phyloP scores from a whole-genome alignment of 1,284 basidiomycete genomes.

The Leccinum pseudoinsigne region DNA sequence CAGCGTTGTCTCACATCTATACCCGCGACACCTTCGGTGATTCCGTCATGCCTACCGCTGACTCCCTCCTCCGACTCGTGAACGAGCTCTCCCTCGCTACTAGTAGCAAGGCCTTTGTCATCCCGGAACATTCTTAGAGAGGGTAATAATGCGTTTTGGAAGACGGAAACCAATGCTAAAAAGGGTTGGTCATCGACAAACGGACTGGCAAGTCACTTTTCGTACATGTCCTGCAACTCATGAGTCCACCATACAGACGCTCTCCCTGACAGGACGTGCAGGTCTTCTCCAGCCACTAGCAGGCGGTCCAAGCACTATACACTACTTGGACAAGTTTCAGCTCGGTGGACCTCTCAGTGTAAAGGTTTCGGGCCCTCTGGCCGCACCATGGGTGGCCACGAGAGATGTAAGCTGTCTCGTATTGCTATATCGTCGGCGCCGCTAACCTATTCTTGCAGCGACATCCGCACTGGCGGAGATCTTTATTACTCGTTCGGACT shows the following conservation, averaged over 20 bases:
- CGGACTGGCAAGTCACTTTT: slow-evolving; percentile 49
- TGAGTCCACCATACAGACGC: slow-evolving; percentile 44
- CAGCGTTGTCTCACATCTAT: slow-evolving; percentile 81
- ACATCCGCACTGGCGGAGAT: slow-evolving; percentile 91
- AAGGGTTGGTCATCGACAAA: slow-evolving; percentile 58
- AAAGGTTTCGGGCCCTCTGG: slow-evolving; percentile 81
- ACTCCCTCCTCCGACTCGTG: slow-evolving; percentile 20
- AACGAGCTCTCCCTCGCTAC: slow-evolving; percentile 28
- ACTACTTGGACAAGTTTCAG: slow-evolving; percentile 88
- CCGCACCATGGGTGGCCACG: slow-evolving; percentile 84
- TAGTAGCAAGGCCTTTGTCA: slow-evolving; percentile 23
- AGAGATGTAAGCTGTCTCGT: slow-evolving; percentile 58
- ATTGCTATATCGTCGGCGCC: background rate
- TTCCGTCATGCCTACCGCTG: slow-evolving; percentile 37
- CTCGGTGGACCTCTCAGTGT: slow-evolving; percentile 93
- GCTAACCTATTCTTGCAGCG: slow-evolving; percentile 34
- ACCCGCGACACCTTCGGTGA: slow-evolving; percentile 83
- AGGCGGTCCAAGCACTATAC: slow-evolving; percentile 37
- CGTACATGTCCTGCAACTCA: background rate
- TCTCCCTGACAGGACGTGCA: slow-evolving; percentile 62
- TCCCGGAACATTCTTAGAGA: slow-evolving; percentile 46
- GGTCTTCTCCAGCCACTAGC: slow-evolving; percentile 63
- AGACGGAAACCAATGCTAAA: slow-evolving; percentile 70
- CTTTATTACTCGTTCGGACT: slow-evolving; percentile 84
- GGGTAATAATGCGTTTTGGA: slow-evolving; percentile 68